Base-by-base conservation (phyloP, 2,329 filamentous ascomycete species). In the Lasiodiplodia citricola region DNA sequence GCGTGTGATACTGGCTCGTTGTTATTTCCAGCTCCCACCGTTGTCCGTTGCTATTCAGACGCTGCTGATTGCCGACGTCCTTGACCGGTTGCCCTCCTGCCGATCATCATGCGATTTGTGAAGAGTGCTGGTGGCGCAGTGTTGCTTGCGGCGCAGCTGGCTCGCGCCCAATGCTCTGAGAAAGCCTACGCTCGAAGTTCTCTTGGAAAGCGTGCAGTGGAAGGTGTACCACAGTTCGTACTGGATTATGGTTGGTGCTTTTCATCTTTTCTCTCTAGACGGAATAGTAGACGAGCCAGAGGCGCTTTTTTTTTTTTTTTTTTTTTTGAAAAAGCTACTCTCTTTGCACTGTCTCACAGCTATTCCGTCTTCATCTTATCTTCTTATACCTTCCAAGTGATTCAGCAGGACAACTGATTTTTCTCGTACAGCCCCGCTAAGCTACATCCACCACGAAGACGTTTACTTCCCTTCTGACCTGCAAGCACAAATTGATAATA, bases 401-500 rank as follows among this genome's bases (percentile, higher is more conserved):
- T 18, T 38, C 7, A 31, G 11, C 16, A 16, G 5, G 7, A n/a
- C 25, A 18, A 44, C 52, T 37, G 16, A 67, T 21, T 35, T 28
- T 57, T 16, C 47, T 50, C 14, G 18, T 21, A 8, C 60, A 76
- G 83, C 83, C 14, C 83, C 83, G 0, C 71, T 84, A 11, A 79
- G 84, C 41, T 82, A 82, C 68, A 78, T 85, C 7, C 77, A 83
- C 73, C 78, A 79, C 8, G 69, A 72, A 28, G 83, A 85, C 16
- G 71, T 72, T 16, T 84, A 84, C 71, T 72, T 76, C 41, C 83
- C 83, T 0, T 80, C 83, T 5, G 82, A 84, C 71, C 74, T 85
- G 51, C 72, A 74, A 25, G 73, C 76, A 0, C 82, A 84, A 68
- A 72, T 85, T 56, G 69, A 73, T 10, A 77, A 85, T 71, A 81